These are phyloP conservation scores for Bondarzewia mesenterica DNA, from an alignment of 1,284 basidiomycete genomes.

Conservation along the genomic window DNA sequence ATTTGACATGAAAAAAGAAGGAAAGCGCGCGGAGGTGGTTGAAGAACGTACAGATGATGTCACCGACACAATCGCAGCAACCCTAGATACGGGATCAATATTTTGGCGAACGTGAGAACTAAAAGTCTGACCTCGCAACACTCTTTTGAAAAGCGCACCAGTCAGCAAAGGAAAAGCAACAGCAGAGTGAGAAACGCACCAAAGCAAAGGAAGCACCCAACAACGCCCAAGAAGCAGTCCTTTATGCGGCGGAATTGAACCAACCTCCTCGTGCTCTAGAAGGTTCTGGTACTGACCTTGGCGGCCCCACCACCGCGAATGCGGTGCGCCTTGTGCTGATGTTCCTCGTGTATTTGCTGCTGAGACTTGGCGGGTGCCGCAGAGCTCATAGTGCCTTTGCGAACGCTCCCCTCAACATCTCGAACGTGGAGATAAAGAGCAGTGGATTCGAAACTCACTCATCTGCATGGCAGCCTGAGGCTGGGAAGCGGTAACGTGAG, in stretches of 20 bases:
- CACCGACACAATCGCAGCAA: constrained; percentile 35
- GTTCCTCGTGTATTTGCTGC: constrained; percentile 23
- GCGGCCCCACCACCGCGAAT: constrained; percentile 55
- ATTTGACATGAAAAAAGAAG: too few species aligned
- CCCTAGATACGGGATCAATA: constrained; percentile 18
- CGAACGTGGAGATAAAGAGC: not conserved
- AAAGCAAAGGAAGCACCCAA: constrained; percentile 60
- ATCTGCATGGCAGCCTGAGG: constrained; percentile 42
- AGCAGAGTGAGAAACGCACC: constrained; percentile 29
- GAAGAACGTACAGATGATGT: constrained; percentile 32
- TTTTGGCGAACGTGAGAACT: not conserved
- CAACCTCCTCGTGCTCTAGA: not conserved
- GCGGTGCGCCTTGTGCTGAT: constrained; percentile 37
- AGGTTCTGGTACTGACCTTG: constrained; percentile 31
- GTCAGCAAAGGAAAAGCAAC: not conserved
- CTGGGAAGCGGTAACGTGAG: constrained; percentile 36
- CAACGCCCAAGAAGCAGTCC: constrained; percentile 53
- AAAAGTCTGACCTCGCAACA: constrained; percentile 28
- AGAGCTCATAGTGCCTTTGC: constrained; percentile 32
- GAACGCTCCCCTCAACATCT: not conserved
- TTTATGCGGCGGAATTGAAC: constrained; percentile 14
- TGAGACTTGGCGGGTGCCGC: constrained; percentile 22
- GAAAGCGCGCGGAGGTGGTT: not conserved
- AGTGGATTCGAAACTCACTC: constrained; percentile 32
- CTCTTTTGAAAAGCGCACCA: constrained; percentile 15